phyloP scores from a whole-genome alignment of 352 stramenopile genomes.

The Phytophthora palmivora region DNA sequence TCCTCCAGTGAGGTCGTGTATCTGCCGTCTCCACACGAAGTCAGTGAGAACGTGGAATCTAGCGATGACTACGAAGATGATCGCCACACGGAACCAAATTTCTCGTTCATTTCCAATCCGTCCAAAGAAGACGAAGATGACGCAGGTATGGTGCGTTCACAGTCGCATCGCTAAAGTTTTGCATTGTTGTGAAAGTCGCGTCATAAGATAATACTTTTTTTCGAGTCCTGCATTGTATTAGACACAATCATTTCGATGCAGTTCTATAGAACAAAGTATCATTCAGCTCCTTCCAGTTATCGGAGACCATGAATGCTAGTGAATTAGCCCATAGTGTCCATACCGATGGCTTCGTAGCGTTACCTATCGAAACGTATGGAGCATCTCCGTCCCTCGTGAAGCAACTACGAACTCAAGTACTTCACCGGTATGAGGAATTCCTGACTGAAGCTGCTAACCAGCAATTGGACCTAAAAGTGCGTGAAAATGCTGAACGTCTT shows the following conservation, averaged over 20 bases:
- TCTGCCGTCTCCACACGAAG: constrained; percentile 24
- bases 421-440: constrained; percentile 48
- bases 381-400: constrained; percentile 24
- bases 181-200: not conserved
- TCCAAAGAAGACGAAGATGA: constrained; percentile 21
- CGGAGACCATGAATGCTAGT: constrained; percentile 27
- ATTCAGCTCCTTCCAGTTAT: constrained; percentile 7
- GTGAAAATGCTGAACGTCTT: constrained; percentile 60
- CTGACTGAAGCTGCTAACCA: constrained; percentile 34
- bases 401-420: constrained; percentile 35
- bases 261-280: not conserved
- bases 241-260: constrained; percentile 20
- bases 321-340: constrained; percentile 42
- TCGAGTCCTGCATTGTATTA: not conserved
- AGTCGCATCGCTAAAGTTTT: constrained; percentile 34
- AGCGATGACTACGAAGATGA: constrained; percentile 33
- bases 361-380: constrained; percentile 30
- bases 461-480: constrained; percentile 41
- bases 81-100: constrained; percentile 36
- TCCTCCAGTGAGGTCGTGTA: constrained; percentile 22
- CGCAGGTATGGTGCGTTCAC: constrained; percentile 28
- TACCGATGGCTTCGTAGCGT: constrained; percentile 55
- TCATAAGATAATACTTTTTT: constrained; percentile 16
- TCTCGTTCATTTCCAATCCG: constrained; percentile 48
- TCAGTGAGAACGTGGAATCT: constrained; percentile 18